phyloP scores from a whole-genome alignment of 2,329 filamentous ascomycete genomes.

The Colletotrichum sidae region DNA sequence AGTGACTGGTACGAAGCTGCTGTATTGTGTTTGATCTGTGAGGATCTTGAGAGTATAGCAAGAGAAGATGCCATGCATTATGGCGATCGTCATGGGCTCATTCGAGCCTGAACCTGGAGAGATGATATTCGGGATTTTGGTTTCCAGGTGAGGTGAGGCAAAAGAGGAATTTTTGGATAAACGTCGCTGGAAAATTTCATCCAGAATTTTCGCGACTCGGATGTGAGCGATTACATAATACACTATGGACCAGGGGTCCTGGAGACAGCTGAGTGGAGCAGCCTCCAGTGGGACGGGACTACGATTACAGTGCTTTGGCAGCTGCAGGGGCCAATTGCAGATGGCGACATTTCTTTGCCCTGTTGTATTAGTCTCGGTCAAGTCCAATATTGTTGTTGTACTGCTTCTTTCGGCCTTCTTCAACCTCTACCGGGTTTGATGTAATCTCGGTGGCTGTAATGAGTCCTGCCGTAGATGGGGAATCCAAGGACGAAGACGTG shows the following conservation, averaged over 20 bases:
- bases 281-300: neutral
- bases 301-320: neutral
- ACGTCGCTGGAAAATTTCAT: constrained; percentile 6
- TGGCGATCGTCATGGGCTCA: neutral
- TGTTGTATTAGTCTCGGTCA: too few species aligned
- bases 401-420: too few species aligned
- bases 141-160: neutral
- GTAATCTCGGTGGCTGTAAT: too few species aligned
- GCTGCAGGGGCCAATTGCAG: neutral
- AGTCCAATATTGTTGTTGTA: too few species aligned
- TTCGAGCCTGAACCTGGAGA: too few species aligned
- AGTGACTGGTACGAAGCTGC: constrained; percentile 39
- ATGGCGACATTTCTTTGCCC: neutral
- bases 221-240: neutral
- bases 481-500: too few species aligned
- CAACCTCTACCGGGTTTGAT: too few species aligned
- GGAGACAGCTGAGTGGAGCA: neutral
- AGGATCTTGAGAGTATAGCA: neutral
- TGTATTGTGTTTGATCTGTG: neutral
- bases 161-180: rapidly evolving
- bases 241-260: neutral
- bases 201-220: neutral
- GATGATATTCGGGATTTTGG: neutral
- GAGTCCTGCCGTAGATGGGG: too few species aligned
- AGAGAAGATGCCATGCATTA: constrained; percentile 3